Evolutionary conservation across 2,329 filamentous ascomycete genomes (phyloP).

Genomic region (Ophiostoma ips): DNA sequence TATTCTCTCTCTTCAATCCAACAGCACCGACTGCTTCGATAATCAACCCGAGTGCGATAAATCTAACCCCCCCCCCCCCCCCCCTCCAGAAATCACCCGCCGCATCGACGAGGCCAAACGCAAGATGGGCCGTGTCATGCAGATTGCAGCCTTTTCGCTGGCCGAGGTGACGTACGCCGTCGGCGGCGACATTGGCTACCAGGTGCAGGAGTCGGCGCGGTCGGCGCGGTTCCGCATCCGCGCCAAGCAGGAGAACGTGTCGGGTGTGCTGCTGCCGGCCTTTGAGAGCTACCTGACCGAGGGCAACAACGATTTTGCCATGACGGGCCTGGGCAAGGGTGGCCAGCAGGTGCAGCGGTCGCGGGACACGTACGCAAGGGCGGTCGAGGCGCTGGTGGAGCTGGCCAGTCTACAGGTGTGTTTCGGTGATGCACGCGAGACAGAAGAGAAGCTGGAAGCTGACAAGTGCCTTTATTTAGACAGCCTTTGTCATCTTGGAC

Average conservation of each 20-base stretch:
- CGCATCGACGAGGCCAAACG: slow-evolving; percentile 98
- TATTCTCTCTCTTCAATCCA: too few relatives aligned
- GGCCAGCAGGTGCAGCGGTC: slow-evolving; percentile 94
- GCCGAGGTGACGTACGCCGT: slow-evolving; percentile 97
- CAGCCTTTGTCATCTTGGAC: slow-evolving; percentile 92
- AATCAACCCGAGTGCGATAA: too few relatives aligned
- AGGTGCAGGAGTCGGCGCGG: slow-evolving; percentile 92
- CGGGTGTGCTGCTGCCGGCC: slow-evolving; percentile 81
- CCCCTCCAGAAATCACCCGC: slow-evolving; percentile 83
- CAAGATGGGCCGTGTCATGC: slow-evolving; percentile 99
- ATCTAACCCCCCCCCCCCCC: too few relatives aligned
- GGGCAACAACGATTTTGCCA: slow-evolving; percentile 85
- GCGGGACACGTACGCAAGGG: slow-evolving; percentile 87
- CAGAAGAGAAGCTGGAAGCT: too few relatives aligned
- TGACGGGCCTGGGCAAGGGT: slow-evolving; percentile 92
- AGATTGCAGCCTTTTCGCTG: slow-evolving; percentile 93
- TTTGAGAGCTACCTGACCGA: slow-evolving; percentile 88
- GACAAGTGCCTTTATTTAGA: too few relatives aligned
- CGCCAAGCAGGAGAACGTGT: slow-evolving; percentile 97
- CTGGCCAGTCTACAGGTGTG: slow-evolving; percentile 89
- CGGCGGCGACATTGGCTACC: slow-evolving; percentile 88
- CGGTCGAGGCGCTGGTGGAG: slow-evolving; percentile 91
- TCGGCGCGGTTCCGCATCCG: slow-evolving; percentile 83
- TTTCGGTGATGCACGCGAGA: too few relatives aligned
- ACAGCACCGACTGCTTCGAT: neutral